Evolutionary conservation across 2,329 filamentous ascomycete species (phyloP).

Genomic region (Drechslerella dactyloides): DNA sequence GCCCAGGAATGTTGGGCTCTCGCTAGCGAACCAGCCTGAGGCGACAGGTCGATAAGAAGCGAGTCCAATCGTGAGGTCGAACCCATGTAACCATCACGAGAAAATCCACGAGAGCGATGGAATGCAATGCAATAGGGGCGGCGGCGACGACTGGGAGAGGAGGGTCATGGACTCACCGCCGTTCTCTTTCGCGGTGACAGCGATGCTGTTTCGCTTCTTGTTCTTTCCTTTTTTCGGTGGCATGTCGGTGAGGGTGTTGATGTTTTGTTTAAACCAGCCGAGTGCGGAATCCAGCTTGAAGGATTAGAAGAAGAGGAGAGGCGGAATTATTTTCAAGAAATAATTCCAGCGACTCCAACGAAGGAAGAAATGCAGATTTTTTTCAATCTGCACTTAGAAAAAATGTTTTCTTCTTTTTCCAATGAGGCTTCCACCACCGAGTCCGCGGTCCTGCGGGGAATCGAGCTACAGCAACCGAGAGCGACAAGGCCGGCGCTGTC

Average conservation of each 20-base stretch:
- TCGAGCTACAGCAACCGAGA: constrained; percentile 20
- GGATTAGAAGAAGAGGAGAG: constrained; percentile 25
- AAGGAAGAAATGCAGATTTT: constrained; percentile 10
- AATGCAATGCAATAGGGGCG: neutral
- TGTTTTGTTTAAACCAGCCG: constrained; percentile 48
- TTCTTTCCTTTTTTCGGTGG: constrained; percentile 38
- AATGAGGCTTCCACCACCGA: constrained; percentile 15
- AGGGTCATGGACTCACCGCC: constrained; percentile 33
- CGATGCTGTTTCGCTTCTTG: constrained; percentile 45
- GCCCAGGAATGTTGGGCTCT: constrained; percentile 30
- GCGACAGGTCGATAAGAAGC: constrained; percentile 15
- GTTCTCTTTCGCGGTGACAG: constrained; percentile 37
- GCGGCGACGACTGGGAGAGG: no score
- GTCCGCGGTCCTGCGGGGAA: constrained; percentile 45
- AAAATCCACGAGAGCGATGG: constrained; percentile 1
- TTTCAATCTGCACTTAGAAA: constrained; percentile 14
- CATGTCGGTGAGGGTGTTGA: constrained; percentile 41
- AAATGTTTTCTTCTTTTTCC: constrained; percentile 19
- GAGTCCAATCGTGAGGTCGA: constrained; percentile 1
- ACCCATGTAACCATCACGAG: neutral
- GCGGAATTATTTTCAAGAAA: constrained; percentile 51
- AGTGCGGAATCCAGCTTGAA: constrained; percentile 50
- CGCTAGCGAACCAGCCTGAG: constrained; percentile 17
- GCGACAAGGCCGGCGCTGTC: constrained; percentile 1
- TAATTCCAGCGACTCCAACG: constrained; percentile 45